Evolutionary conservation across 2,329 filamentous ascomycete genomes (phyloP).

Genomic region (Leptoxyphium fumago): DNA sequence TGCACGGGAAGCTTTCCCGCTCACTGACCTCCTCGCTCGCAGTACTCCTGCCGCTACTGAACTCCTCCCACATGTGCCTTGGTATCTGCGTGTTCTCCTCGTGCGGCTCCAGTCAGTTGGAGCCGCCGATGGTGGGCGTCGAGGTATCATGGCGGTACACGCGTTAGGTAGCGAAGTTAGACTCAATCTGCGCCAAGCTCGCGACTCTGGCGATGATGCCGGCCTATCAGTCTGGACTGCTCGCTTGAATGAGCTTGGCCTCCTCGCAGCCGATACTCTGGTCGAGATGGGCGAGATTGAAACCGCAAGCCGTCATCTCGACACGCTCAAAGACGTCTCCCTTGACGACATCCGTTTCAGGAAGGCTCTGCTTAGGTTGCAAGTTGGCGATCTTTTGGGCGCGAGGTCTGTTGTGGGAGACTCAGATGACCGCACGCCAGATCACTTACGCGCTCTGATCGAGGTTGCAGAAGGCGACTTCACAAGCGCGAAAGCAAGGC

Average conservation of each 20-base stretch:
- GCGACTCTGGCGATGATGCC: constrained; percentile 38
- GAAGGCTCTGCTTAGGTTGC: constrained; percentile 55
- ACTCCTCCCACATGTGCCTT: constrained; percentile 59
- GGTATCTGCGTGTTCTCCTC: constrained; percentile 69
- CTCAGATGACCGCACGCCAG: constrained; percentile 11
- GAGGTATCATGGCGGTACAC: constrained; percentile 81
- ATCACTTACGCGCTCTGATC: constrained; percentile 51
- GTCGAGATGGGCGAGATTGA: constrained; percentile 80
- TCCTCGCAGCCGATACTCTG: constrained; percentile 48
- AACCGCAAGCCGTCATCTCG: constrained; percentile 61
- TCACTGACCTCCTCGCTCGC: constrained; percentile 39
- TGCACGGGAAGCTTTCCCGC: constrained; percentile 45
- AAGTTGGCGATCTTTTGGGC: constrained; percentile 57
- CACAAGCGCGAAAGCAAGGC: constrained; percentile 26
- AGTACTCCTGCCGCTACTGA: constrained; percentile 35
- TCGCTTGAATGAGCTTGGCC: constrained; percentile 60
- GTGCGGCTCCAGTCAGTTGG: constrained; percentile 75
- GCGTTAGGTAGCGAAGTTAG: constrained; percentile 45
- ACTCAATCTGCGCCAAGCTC: constrained; percentile 12
- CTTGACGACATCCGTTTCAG: constrained; percentile 27
- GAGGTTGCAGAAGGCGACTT: constrained; percentile 69
- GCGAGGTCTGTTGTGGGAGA: constrained; percentile 22
- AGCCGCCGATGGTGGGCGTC: constrained; percentile 66
- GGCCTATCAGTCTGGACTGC: constrained; percentile 53
- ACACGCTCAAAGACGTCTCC: constrained; percentile 35